Conservation (phyloP, 2,329 filamentous ascomycete species). For the Stemphylium lycopersici region DNA sequence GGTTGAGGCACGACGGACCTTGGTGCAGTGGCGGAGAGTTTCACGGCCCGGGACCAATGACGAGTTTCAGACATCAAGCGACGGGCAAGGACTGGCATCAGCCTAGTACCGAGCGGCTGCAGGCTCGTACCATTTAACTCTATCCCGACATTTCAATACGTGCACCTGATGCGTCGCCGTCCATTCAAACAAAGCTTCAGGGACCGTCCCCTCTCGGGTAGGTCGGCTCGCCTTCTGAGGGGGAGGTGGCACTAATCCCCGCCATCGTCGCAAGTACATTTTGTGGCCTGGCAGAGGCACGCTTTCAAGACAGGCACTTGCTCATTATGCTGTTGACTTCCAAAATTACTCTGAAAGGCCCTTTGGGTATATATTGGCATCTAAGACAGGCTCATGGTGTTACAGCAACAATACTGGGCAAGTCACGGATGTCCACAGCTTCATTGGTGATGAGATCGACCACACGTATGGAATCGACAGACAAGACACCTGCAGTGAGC, state of each 20-base stretch:
- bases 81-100: conserved; percentile 3
- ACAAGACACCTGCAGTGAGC: conserved; percentile 68
- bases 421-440: conserved; percentile 75
- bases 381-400: conserved; percentile 15
- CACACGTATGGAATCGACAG: conserved; percentile 74
- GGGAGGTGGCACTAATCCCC: neutral
- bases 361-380: neutral
- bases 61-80: conserved; percentile 22
- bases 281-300: neutral
- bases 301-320: neutral
- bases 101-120: conserved; percentile 4
- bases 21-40: conserved; percentile 23
- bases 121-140: neutral
- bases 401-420: conserved; percentile 68
- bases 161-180: neutral
- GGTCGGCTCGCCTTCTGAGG: neutral
- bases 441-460: conserved; percentile 76
- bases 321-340: neutral
- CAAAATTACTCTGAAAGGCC: neutral
- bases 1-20: conserved; percentile 18
- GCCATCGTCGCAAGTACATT: neutral
- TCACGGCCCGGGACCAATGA: conserved; percentile 21
- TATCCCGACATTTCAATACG: neutral
- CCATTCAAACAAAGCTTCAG: neutral
- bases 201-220: neutral